Evolutionary conservation across 371 early-diverging fungal genomes (phyloP).

Genomic region (Mucor plumbeus): DNA sequence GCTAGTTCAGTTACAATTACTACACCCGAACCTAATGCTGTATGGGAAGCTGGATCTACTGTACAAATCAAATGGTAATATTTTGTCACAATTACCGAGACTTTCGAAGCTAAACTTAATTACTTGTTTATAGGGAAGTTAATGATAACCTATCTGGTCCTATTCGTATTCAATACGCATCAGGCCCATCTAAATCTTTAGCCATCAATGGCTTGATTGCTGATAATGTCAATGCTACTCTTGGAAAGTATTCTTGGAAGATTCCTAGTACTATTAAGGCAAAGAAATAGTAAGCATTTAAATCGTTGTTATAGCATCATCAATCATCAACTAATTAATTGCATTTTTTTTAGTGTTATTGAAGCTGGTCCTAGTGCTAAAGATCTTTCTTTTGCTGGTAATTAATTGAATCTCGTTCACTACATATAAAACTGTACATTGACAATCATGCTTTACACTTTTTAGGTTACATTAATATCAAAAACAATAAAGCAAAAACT

Average conservation of each 20-base stretch:
- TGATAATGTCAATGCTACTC: slow-evolving; percentile 29
- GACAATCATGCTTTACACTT: not conserved
- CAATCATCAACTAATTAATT: not conserved
- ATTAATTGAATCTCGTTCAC: slow-evolving; percentile 10
- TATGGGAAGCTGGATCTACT: slow-evolving; percentile 38
- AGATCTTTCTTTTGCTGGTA: slow-evolving; percentile 55
- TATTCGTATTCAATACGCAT: slow-evolving; percentile 46
- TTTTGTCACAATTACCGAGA: not conserved
- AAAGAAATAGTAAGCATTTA: slow-evolving; percentile 34
- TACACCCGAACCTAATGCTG: slow-evolving; percentile 37
- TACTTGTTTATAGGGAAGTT: slow-evolving; percentile 20
- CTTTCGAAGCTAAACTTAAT: not conserved
- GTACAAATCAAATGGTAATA: slow-evolving; percentile 48
- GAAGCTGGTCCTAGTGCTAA: slow-evolving; percentile 46
- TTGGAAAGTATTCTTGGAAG: slow-evolving; percentile 48
- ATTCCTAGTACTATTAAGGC: slow-evolving; percentile 40
- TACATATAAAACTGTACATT: not conserved
- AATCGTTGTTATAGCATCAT: not conserved
- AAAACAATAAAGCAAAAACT: slow-evolving; percentile 13
- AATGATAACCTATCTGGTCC: slow-evolving; percentile 12
- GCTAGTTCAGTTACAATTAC: slow-evolving; percentile 37
- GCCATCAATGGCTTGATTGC: slow-evolving; percentile 45
- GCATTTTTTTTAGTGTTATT: slow-evolving; percentile 33
- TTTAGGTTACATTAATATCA: slow-evolving; percentile 19
- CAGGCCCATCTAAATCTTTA: slow-evolving; percentile 46